Conservation (phyloP, 2,329 filamentous ascomycete genomes). For the Rutstroemia sp. region DNA sequence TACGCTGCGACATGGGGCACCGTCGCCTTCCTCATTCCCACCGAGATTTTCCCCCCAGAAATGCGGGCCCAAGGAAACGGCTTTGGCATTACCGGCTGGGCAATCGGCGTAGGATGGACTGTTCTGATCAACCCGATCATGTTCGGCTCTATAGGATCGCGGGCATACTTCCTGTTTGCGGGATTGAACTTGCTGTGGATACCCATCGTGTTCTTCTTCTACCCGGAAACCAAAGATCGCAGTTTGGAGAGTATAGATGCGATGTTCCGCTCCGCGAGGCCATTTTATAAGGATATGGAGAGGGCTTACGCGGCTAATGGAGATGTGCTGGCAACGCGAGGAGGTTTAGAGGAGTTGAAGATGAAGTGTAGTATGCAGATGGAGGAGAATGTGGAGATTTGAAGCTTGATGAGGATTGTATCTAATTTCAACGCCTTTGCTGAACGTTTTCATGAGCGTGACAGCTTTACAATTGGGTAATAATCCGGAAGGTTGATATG, state of each 20-base stretch:
- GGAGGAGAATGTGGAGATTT: too few species aligned
- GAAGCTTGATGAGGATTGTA: too few species aligned
- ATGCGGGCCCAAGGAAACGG: constrained; percentile 52
- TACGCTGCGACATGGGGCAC: constrained; percentile 45
- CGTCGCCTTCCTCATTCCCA: constrained; percentile 42
- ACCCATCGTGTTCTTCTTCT: constrained; percentile 42
- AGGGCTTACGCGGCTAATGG: constrained; percentile 8
- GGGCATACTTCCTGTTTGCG: constrained; percentile 45
- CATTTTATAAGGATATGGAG: constrained; percentile 28
- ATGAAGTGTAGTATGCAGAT: too few species aligned
- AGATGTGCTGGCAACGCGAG: neutral
- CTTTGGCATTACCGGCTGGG: constrained; percentile 53
- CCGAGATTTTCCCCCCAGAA: constrained; percentile 49
- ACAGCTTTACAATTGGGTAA: too few species aligned
- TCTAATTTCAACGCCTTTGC: too few species aligned
- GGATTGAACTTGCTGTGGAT: constrained; percentile 44
- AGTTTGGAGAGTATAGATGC: constrained; percentile 44
- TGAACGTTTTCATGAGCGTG: too few species aligned
- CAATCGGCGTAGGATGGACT: constrained; percentile 48
- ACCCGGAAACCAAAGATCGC: constrained; percentile 37
- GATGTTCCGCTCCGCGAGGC: constrained; percentile 40
- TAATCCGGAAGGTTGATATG: too few species aligned
- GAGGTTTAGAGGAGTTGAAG: too few species aligned
- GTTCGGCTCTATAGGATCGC: constrained; percentile 38
- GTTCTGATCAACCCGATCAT: constrained; percentile 46